Base-by-base conservation (phyloP, 495 filamentous ascomycete genomes). In the Cenococcum geophilum region DNA sequence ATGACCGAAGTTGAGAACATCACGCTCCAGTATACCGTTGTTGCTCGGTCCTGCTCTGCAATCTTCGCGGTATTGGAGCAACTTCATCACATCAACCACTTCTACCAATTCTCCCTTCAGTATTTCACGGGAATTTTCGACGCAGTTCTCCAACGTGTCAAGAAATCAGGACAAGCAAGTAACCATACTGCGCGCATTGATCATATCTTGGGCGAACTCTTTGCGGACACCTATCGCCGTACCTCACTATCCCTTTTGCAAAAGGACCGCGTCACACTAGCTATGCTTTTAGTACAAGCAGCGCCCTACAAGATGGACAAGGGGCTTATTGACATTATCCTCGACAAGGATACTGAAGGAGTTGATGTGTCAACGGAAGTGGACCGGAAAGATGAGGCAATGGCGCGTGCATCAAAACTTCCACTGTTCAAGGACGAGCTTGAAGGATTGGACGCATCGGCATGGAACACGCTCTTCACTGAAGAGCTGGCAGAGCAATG, bases 101-200 rank as follows among this genome's bases (percentile, higher is more conserved):
- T 97, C 78, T 99, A 99, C 72, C 93, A 97, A 68, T 97, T 99
- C 80, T 97, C 95, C 21, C 80, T 99, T 51, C 91, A 96, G 76
- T 98, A 92, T 75, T 99, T 99, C 73, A 81, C 93, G 16, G 89
- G 96, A 69, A 99, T 99, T 65, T 97, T 99, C 82, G 85, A 95
- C 70, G 85, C 88, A 0, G 92, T 99, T 37, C 82, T 99, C 20
- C 88, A 87, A 67, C 79, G 83, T 57, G 93, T 93, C 74, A 87
- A 87, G 67, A 81, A 82, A 25, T 80, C 95, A 54, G 80, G 83
- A 6, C 79, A 77, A 37, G 86, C 90, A 73, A 85, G 79, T 58
- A 87, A 93, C 63, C 83, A 92, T 71, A 81, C 88, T 58, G 76
- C 76, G 5, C 86, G 95, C 34, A 82, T 92, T 21, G 86, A 96